phyloP scores from a whole-genome alignment of 108 stramenopile genomes.

The Heterococcus sp. region DNA sequence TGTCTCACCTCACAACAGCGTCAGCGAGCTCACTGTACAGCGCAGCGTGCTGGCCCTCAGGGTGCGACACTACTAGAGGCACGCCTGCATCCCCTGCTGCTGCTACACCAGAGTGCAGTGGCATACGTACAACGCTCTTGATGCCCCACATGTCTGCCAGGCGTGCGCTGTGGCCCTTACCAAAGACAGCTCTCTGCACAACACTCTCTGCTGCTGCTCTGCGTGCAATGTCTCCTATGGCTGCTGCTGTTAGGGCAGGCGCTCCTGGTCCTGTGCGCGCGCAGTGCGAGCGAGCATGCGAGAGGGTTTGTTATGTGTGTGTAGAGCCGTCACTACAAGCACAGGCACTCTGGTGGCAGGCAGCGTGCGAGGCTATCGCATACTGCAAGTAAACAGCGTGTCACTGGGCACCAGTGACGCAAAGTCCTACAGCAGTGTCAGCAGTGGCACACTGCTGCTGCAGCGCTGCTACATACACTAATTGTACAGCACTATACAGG shows the following conservation, averaged over 20 bases:
- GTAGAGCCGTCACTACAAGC: not conserved
- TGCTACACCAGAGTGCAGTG: slow-evolving; percentile 27
- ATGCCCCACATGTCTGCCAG: slow-evolving; percentile 54
- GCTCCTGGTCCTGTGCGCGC: not conserved
- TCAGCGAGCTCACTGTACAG: slow-evolving; percentile 19
- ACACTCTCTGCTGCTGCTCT: not conserved
- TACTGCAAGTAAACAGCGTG: too few relatives aligned
- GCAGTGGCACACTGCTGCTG: not conserved
- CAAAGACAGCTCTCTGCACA: slow-evolving; percentile 14
- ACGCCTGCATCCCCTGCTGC: slow-evolving; percentile 28
- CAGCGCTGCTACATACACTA: not conserved
- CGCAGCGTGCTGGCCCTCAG: slow-evolving; percentile 12
- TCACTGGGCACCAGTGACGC: not conserved
- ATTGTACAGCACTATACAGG: not conserved
- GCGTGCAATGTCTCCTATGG: too few relatives aligned
- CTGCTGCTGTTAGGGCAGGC: not conserved
- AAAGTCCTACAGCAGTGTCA: not conserved
- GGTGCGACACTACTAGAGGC: slow-evolving; percentile 25
- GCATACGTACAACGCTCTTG: slow-evolving; percentile 33
- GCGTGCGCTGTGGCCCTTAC: slow-evolving; percentile 32
- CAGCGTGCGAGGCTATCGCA: not conserved
- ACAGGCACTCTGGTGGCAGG: not conserved
- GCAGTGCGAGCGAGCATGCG: not conserved
- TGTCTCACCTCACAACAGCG: slow-evolving; percentile 2
- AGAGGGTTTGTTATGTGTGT: not conserved